phyloP scores from a whole-genome alignment of 352 stramenopile genomes.

The Blastocystis sp. region DNA sequence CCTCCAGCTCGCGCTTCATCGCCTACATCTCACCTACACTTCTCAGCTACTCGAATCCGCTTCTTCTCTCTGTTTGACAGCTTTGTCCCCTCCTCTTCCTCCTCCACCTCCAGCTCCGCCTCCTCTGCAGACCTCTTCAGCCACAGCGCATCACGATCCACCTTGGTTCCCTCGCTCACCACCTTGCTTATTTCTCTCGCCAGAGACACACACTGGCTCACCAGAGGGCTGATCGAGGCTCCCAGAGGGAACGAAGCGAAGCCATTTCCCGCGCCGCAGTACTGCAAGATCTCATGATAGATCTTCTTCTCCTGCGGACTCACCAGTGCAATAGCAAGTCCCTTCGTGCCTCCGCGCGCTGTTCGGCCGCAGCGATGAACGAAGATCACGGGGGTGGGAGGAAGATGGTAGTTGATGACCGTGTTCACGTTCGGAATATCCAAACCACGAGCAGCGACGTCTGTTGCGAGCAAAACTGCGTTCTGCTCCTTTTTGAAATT shows the following conservation, averaged over 20 bases:
- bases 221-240: not conserved
- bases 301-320: conserved; percentile 21
- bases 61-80: conserved; percentile 32
- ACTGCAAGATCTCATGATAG: not conserved
- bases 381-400: conserved; percentile 94
- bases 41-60: not conserved
- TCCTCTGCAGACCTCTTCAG: conserved; percentile 27
- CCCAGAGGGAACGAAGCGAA: conserved; percentile 24
- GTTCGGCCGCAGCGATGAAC: conserved; percentile 96
- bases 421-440: conserved; percentile 94
- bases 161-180: not conserved
- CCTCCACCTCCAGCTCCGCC: conserved; percentile 12
- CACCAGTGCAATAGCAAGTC: conserved; percentile 16
- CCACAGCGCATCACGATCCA: conserved; percentile 30
- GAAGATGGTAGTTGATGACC: conserved; percentile 98
- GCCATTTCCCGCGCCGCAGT: not conserved
- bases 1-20: conserved; percentile 22
- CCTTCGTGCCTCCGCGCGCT: conserved; percentile 78
- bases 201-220: conserved; percentile 8
- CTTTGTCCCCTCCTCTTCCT: not conserved
- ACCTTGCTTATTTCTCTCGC: not conserved
- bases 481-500: conserved; percentile 88
- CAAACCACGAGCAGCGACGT: conserved; percentile 82
- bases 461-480: conserved; percentile 80
- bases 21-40: not conserved